Conservation (phyloP, 345 rosid species). For the Melaleuca alternifolia region DNA sequence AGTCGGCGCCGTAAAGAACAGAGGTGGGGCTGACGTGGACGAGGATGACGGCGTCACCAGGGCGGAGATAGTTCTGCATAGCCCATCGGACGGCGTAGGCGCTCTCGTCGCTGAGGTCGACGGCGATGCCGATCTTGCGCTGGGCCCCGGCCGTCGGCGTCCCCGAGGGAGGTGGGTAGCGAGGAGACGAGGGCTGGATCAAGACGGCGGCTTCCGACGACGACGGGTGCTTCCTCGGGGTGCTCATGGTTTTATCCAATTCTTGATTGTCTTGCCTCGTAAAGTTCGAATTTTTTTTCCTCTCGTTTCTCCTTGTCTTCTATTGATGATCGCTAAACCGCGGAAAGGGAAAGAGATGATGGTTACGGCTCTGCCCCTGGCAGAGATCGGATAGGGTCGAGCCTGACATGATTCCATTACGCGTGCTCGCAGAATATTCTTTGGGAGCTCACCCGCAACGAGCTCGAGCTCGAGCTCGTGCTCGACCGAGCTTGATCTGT, state of each 20-base stretch:
- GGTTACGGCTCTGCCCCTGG: neutral
- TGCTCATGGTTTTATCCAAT: constrained; percentile 14
- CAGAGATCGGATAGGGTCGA: neutral
- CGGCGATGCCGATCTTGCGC: constrained; percentile 75
- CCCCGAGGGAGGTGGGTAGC: constrained; percentile 22
- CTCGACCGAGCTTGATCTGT: neutral
- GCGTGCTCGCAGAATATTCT: neutral
- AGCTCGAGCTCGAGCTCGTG: neutral
- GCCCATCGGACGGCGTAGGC: constrained; percentile 82
- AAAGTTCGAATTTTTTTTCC: neutral
- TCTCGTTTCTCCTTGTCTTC: neutral
- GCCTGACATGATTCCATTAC: neutral
- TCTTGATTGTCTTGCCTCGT: neutral
- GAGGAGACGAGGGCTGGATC: constrained; percentile 61
- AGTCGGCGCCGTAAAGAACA: constrained; percentile 81
- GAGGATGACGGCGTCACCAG: constrained; percentile 68
- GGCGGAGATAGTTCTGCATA: constrained; percentile 77
- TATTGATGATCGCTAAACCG: neutral
- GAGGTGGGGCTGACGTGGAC: constrained; percentile 71
- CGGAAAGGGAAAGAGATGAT: neutral
- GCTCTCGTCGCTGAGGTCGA: constrained; percentile 83
- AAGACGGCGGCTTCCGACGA: constrained; percentile 28
- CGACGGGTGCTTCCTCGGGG: constrained; percentile 20
- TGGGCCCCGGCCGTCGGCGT: constrained; percentile 42
- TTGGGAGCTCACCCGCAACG: neutral